These are phyloP conservation scores for Eucalyptus pumila DNA, from an alignment of 345 rosid genomes.

Conservation along the genomic window DNA sequence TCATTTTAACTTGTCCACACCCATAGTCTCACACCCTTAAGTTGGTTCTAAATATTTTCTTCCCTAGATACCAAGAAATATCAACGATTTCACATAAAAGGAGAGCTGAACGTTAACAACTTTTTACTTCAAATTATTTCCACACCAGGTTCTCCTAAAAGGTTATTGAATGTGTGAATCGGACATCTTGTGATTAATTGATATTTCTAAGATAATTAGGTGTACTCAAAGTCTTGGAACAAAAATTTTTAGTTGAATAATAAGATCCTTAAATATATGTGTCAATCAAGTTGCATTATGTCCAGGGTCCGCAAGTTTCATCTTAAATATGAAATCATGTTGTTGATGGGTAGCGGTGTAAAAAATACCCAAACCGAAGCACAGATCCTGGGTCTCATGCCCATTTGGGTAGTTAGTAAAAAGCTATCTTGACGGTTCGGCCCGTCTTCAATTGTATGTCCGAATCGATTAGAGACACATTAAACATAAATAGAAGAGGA, in stretches of 20 bases:
- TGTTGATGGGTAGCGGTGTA: not conserved
- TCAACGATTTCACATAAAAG: accelerated
- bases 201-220: not conserved
- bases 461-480: not conserved
- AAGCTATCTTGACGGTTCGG: not conserved
- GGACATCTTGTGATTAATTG: accelerated
- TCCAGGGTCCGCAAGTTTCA: not conserved
- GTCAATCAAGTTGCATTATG: not conserved
- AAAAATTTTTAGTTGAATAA: not conserved
- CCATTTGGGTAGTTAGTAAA: not conserved
- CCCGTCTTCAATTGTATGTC: not conserved
- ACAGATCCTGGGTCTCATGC: not conserved
- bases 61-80: accelerated
- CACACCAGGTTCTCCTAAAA: accelerated
- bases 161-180: too few species aligned
- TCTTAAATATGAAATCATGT: not conserved
- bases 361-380: not conserved
- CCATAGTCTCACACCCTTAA: accelerated
- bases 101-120: accelerated
- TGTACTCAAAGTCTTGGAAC: not conserved
- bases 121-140: too few species aligned
- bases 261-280: not conserved
- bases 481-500: not conserved
- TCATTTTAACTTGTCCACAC: accelerated
- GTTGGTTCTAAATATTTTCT: too few species aligned